These are phyloP conservation scores for Fulvia fulva DNA, from an alignment of 2,329 filamentous ascomycete species.

Conservation along the genomic window DNA sequence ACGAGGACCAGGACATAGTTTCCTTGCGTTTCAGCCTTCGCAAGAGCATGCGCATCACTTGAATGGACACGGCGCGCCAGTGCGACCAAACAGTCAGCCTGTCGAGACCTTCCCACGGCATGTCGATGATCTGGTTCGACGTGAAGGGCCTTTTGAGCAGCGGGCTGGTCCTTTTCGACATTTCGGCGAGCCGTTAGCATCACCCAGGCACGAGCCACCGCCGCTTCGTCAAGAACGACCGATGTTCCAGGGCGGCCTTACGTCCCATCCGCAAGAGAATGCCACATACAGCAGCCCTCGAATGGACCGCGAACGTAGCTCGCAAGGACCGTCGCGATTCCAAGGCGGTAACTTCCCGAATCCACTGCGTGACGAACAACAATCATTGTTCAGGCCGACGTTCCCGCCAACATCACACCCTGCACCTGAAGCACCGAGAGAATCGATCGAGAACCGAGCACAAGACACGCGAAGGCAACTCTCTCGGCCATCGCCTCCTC, in stretches of 20 bases:
- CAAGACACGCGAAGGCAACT: slow-evolving; percentile 28
- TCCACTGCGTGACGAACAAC: slow-evolving; percentile 31
- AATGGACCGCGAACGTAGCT: slow-evolving; percentile 23
- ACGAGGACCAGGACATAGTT: slow-evolving; percentile 30
- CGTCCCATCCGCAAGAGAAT: slow-evolving; percentile 27
- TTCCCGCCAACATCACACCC: slow-evolving; percentile 25
- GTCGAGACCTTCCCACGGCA: slow-evolving; percentile 17
- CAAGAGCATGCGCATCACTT: slow-evolving; percentile 22
- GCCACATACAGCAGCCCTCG: slow-evolving; percentile 27
- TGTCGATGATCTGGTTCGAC: slow-evolving; percentile 24
- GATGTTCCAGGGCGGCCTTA: slow-evolving; percentile 25
- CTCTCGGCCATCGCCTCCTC: slow-evolving; percentile 26
- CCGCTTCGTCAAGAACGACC: slow-evolving; percentile 22
- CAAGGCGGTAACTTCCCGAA: slow-evolving; percentile 24
- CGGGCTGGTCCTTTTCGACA: slow-evolving; percentile 25
- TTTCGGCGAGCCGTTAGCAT: slow-evolving; percentile 22
- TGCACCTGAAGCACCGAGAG: slow-evolving; percentile 25
- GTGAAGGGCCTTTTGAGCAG: slow-evolving; percentile 22
- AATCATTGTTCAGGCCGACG: slow-evolving; percentile 28
- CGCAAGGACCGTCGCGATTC: slow-evolving; percentile 21
- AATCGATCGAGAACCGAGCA: slow-evolving; percentile 29
- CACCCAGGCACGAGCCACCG: slow-evolving; percentile 16
- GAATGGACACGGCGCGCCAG: slow-evolving; percentile 23
- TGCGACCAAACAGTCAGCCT: slow-evolving; percentile 36
- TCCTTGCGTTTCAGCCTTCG: slow-evolving; percentile 28